phyloP scores from a whole-genome alignment of 2,329 filamentous ascomycete species.

The Trichothecium roseum region DNA sequence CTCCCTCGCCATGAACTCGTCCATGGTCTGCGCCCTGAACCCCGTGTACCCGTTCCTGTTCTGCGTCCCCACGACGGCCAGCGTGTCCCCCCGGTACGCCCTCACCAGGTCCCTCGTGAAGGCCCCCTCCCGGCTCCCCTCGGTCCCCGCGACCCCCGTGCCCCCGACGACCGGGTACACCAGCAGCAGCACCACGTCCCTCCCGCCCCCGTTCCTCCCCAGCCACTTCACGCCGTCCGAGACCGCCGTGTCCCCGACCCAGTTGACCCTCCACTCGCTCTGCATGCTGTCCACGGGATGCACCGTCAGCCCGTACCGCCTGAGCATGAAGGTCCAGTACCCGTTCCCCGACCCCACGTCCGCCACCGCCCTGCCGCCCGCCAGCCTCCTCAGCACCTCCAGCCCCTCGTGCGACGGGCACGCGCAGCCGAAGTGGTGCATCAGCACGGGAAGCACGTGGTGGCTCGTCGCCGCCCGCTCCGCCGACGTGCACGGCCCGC shows the following conservation, averaged over 20 bases:
- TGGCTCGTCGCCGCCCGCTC: conserved; percentile 46
- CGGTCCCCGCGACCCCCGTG: too few species aligned
- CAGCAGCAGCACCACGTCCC: conserved; percentile 51
- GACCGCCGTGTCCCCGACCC: conserved; percentile 57
- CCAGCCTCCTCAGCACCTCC: conserved; percentile 45
- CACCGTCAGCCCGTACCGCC: conserved; percentile 43
- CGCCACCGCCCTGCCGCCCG: conserved; percentile 42
- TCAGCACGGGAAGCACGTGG: conserved; percentile 60
- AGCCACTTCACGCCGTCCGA: conserved; percentile 52
- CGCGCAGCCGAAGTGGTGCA: conserved; percentile 70
- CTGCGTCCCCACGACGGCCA: conserved; percentile 66
- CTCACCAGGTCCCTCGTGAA: conserved; percentile 55
- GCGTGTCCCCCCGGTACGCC: conserved; percentile 50
- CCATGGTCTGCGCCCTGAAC: conserved; percentile 52
- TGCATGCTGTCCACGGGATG: conserved; percentile 57
- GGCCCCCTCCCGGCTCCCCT: conserved; percentile 50
- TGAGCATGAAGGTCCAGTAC: conserved; percentile 66
- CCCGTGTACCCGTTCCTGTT: conserved; percentile 66
- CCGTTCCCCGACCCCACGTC: conserved; percentile 65
- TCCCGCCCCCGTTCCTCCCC: conserved; percentile 33
- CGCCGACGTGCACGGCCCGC: conserved; percentile 44
- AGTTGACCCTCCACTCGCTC: conserved; percentile 57
- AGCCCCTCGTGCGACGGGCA: conserved; percentile 59
- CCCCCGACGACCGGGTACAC: conserved; percentile 64
- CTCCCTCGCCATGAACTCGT: conserved; percentile 53